A percentile compares a stretch with the other conserved stretches of the same genome.
Evolutionary conservation across 331 rosid species (phyloP).

Genomic region (Telfairia occidentalis): DNA sequence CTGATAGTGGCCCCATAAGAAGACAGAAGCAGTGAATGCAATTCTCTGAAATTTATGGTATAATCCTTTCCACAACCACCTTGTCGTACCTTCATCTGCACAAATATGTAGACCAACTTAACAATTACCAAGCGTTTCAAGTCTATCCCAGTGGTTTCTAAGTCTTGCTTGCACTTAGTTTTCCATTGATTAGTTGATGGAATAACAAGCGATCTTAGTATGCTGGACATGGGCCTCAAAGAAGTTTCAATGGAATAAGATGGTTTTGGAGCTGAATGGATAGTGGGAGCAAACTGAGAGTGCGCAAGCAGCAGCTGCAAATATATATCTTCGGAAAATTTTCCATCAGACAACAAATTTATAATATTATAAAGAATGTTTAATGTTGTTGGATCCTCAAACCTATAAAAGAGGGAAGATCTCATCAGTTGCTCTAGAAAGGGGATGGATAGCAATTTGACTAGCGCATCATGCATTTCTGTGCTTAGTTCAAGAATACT

Average conservation of each 20-base stretch:
- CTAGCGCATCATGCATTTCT: constrained; percentile 38
- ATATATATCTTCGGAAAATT: constrained; percentile 36
- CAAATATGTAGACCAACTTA: constrained; percentile 44
- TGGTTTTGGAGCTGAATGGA: constrained; percentile 31
- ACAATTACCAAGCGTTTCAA: constrained; percentile 49
- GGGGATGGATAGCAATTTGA: constrained; percentile 43
- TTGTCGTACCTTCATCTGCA: constrained; percentile 24
- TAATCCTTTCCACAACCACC: constrained; percentile 32
- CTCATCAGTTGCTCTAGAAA: constrained; percentile 57
- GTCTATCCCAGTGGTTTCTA: constrained; percentile 21
- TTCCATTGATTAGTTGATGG: constrained; percentile 28
- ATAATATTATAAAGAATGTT: constrained; percentile 41
- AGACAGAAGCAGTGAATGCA: constrained; percentile 49
- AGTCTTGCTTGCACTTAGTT: constrained; percentile 21
- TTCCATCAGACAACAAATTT: constrained; percentile 40
- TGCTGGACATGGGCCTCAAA: constrained; percentile 57
- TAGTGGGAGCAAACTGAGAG: constrained; percentile 69
- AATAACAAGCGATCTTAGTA: constrained; percentile 48
- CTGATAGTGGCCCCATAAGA: constrained; percentile 61
- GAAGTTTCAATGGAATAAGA: constrained; percentile 40
- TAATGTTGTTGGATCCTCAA: constrained; percentile 54
- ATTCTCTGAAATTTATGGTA: constrained; percentile 43
- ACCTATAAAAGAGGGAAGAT: constrained; percentile 61
- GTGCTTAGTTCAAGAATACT: constrained; percentile 41
- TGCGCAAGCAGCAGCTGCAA: constrained; percentile 72